phyloP scores from a whole-genome alignment of 2,329 filamentous ascomycete species.

The Sarocladium brachiariae region DNA sequence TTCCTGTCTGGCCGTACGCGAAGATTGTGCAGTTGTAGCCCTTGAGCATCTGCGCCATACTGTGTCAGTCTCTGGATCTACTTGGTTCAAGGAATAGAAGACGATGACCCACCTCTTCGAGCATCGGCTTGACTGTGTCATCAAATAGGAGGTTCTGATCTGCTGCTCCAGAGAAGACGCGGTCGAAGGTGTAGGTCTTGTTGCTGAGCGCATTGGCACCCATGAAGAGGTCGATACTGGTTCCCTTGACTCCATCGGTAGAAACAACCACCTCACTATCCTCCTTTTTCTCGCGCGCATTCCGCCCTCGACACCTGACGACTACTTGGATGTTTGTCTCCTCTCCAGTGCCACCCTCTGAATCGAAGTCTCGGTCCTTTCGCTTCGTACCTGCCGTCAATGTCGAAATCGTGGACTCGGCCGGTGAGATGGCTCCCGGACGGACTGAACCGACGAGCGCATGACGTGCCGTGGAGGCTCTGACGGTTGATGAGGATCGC shows the following conservation, averaged over 20 bases:
- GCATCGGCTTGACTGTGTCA: constrained; percentile 85
- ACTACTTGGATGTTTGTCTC: constrained; percentile 98
- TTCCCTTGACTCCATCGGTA: constrained; percentile 83
- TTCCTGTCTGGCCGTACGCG: constrained; percentile 95
- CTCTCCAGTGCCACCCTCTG: constrained; percentile 53
- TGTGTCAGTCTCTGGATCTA: not conserved
- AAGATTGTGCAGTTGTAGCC: constrained; percentile 99
- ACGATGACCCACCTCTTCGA: constrained; percentile 77
- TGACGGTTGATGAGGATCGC: constrained; percentile 9
- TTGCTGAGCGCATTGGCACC: constrained; percentile 88
- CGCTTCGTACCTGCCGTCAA: constrained; percentile 60
- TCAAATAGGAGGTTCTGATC: constrained; percentile 94
- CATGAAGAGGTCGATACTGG: constrained; percentile 80
- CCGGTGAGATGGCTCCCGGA: constrained; percentile 53
- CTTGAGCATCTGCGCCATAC: constrained; percentile 64
- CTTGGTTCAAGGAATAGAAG: no score
- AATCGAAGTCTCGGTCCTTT: constrained; percentile 79
- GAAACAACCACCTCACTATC: constrained; percentile 90
- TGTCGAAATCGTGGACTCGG: constrained; percentile 47
- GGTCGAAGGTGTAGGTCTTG: constrained; percentile 95
- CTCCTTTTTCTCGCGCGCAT: constrained; percentile 84
- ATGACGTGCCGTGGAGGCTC: constrained; percentile 20
- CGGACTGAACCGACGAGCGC: constrained; percentile 7
- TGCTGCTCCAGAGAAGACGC: constrained; percentile 90
- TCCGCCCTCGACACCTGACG: constrained; percentile 87